These are phyloP conservation scores for Cystobasidium pallidum DNA, from an alignment of 1,284 basidiomycete species.

Conservation along the genomic window DNA sequence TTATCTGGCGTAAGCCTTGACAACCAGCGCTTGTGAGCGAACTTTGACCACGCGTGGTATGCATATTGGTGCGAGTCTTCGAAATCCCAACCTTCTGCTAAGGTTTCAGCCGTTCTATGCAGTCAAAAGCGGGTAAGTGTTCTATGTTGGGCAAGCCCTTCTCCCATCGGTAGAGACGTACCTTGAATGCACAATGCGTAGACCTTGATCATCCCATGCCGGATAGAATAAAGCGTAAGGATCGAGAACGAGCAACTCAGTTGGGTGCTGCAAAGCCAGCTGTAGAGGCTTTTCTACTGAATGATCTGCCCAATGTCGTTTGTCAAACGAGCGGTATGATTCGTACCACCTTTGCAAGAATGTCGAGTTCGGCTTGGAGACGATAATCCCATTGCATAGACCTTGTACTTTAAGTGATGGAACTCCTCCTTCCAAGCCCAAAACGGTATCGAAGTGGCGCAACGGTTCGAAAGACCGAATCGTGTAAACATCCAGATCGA, in stretches of 20 bases:
- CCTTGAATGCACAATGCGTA: conserved; percentile 40
- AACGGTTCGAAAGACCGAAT: conserved; percentile 27
- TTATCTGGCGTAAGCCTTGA: conserved; percentile 35
- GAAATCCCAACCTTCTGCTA: conserved; percentile 39
- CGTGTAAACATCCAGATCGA: conserved; percentile 58
- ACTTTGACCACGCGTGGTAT: conserved; percentile 39
- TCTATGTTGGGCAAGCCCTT: background rate
- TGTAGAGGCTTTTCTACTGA: conserved; percentile 33
- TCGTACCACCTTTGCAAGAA: conserved; percentile 56
- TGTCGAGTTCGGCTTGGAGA: conserved; percentile 56
- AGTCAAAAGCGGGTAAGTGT: background rate
- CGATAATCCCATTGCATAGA: conserved; percentile 60
- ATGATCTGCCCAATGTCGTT: conserved; percentile 31
- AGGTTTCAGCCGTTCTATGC: conserved; percentile 14
- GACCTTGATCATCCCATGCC: conserved; percentile 52
- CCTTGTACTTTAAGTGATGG: conserved; percentile 54
- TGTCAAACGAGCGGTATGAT: conserved; percentile 58
- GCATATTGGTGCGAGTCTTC: conserved; percentile 38
- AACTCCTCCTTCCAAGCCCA: conserved; percentile 59
- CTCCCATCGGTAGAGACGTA: background rate
- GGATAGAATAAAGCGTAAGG: conserved; percentile 61
- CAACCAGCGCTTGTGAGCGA: conserved; percentile 31
- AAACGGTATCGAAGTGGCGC: conserved; percentile 55
- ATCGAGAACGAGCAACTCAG: conserved; percentile 59
- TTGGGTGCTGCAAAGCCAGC: conserved; percentile 53